Base-by-base conservation (phyloP, 169 alveolate genomes). In the Babesia ovata region DNA sequence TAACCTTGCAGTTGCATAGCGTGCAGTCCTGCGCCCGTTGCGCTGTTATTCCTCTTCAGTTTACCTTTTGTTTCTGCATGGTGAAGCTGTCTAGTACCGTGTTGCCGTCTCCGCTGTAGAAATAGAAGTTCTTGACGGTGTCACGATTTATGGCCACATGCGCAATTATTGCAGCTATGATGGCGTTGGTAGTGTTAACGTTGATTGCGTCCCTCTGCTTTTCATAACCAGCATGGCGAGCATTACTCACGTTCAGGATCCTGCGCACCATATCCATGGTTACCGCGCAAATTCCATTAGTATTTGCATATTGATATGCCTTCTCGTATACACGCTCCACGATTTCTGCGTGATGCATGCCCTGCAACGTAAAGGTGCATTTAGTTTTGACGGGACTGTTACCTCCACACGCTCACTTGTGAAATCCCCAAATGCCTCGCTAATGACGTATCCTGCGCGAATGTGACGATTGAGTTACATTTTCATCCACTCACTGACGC, bases 41-140 rank as follows among this genome's bases (percentile, higher is more conserved):
- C 44, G 8, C 12, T 17, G 42, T 7, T 44, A 11, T 2, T 14
- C 66, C 22, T 63, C 22, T 4, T 22, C 24, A 13, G 21, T 16
- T 21, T 63, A 75, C 84, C 59, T 52, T n/a, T 24, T 78, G 81
- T 24, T 73, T 67, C 49, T 78, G 49, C 17, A 78, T 65, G 48
- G 13, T 42, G 45, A 78, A 78, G 6, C 22, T 42, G 26, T 73
- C 62, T 14, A 78, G 36, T 42, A 48, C 58, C 4, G 87, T 69
- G 2, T 33, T n/a, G 24, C 87, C 82, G 50, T 57, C 69, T 13
- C 87, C 87, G 19, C 81, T 69, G 67, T 78, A 78, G 70, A 78
- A 78, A 75, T 78, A 78, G 69, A 69, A 78, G 81, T 78, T 78
- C 10, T 21, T 28, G 19, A n/a, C 45, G 11, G 39, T 12, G 21